phyloP scores from a whole-genome alignment of 1,284 basidiomycete genomes.

The Neotropicomus parvogracilis region DNA sequence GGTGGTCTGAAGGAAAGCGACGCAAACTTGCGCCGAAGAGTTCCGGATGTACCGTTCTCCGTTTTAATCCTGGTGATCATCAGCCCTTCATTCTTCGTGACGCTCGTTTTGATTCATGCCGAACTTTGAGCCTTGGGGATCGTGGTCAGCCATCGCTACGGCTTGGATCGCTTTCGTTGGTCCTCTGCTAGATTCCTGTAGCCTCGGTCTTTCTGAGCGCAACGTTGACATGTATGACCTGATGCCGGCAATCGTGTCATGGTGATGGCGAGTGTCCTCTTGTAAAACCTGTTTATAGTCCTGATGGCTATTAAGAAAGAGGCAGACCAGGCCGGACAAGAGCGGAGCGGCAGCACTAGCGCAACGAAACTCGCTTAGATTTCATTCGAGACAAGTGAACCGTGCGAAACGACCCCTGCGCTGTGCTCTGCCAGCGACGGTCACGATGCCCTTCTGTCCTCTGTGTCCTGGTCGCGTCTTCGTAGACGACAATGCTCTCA shows the following conservation, averaged over 20 bases:
- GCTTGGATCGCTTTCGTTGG: not conserved
- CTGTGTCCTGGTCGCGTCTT: conserved; percentile 21
- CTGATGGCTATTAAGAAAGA: too few relatives aligned
- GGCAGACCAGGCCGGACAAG: not conserved
- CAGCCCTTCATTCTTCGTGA: not conserved
- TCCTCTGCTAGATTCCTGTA: not conserved
- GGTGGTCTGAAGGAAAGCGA: not conserved
- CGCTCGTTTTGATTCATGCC: not conserved
- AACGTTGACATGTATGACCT: conserved; percentile 13
- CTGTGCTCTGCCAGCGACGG: too few relatives aligned
- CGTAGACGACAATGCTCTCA: conserved; percentile 4
- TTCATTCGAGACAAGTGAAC: too few relatives aligned
- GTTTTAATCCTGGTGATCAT: conserved; percentile 15
- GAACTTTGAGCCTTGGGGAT: conserved; percentile 16
- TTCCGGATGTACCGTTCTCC: conserved; percentile 17
- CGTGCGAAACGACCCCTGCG: conserved; percentile 3
- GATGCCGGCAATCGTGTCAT: conserved; percentile 10
- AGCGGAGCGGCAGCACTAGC: not conserved
- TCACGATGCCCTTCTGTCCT: conserved; percentile 19
- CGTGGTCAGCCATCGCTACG: not conserved
- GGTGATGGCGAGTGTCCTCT: too few relatives aligned
- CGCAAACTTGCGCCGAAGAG: not conserved
- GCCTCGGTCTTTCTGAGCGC: conserved; percentile 9
- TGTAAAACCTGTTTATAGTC: too few relatives aligned
- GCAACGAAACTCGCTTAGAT: not conserved